These are phyloP conservation scores for Linnemannia exigua DNA, from an alignment of 192 early-diverging fungal species.

Conservation along the genomic window DNA sequence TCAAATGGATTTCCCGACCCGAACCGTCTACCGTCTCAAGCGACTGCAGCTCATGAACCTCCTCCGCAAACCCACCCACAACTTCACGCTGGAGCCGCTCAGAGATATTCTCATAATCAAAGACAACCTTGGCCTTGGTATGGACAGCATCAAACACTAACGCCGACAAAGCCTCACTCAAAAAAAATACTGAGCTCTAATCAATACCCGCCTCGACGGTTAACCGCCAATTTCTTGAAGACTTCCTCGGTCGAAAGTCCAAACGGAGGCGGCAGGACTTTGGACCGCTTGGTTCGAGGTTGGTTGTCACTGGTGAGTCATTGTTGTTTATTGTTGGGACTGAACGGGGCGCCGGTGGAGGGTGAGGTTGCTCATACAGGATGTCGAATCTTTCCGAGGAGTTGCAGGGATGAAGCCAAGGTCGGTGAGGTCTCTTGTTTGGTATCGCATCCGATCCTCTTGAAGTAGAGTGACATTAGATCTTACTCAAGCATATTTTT, in stretches of 20 bases:
- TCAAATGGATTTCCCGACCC: background rate
- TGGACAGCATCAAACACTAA: slow-evolving; percentile 7
- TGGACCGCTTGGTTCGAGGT: too few relatives aligned
- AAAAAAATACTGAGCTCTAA: background rate
- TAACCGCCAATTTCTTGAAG: background rate
- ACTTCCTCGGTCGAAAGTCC: slow-evolving; percentile 3
- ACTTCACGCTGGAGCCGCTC: background rate
- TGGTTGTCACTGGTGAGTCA: too few relatives aligned
- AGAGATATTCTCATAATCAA: background rate
- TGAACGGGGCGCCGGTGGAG: slow-evolving; percentile 11
- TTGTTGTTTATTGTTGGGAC: too few relatives aligned
- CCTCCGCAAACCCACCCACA: background rate
- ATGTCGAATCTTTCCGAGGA: background rate
- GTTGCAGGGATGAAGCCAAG: background rate
- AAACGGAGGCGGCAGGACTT: background rate
- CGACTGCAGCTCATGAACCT: background rate
- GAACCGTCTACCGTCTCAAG: background rate
- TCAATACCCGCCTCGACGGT: slow-evolving; percentile 16
- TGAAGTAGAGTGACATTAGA: background rate
- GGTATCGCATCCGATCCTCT: background rate
- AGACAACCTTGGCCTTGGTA: slow-evolving; percentile 15
- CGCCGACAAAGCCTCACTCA: background rate
- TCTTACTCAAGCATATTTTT: background rate
- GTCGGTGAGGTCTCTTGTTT: background rate
- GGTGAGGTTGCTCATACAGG: slow-evolving; percentile 17